Evolutionary conservation across 768 basidiomycete genomes (phyloP).

Genomic region (Suillus clintonianus): DNA sequence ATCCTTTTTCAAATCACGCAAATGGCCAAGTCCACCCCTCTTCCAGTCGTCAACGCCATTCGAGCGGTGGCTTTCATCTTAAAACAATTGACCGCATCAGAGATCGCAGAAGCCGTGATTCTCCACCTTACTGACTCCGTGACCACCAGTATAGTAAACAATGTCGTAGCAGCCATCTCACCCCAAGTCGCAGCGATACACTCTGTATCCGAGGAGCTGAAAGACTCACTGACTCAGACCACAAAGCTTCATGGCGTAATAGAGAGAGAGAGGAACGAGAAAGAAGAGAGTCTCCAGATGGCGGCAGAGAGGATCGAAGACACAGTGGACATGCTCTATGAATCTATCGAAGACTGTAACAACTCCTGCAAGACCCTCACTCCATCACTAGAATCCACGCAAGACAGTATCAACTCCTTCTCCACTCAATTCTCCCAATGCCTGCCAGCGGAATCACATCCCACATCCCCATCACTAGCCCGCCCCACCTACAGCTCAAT

Average conservation of each 20-base stretch:
- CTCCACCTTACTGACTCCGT: neutral
- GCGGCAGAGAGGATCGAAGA: neutral
- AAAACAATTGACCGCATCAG: neutral
- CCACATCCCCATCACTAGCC: no score
- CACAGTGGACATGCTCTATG: neutral
- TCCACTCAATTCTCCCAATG: neutral
- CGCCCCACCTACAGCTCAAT: neutral
- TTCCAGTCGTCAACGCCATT: neutral
- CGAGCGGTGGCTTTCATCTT: neutral
- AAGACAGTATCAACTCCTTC: neutral
- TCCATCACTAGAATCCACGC: neutral
- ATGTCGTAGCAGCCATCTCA: neutral
- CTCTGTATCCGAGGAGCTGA: neutral
- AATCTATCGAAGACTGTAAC: neutral
- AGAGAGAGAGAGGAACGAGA: neutral
- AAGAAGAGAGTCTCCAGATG: neutral
- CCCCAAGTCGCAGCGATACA: neutral
- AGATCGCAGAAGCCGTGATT: neutral
- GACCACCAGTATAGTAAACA: neutral
- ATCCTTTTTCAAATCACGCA: neutral
- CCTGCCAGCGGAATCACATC: no score
- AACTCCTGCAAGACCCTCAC: neutral
- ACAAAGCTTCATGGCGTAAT: neutral
- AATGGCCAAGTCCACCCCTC: neutral
- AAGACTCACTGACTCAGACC: neutral